A percentile compares a stretch with the other conserved stretches of the same genome.
phyloP scores from a whole-genome alignment of 306 rosid genomes.

The Ziziphus jujuba region DNA sequence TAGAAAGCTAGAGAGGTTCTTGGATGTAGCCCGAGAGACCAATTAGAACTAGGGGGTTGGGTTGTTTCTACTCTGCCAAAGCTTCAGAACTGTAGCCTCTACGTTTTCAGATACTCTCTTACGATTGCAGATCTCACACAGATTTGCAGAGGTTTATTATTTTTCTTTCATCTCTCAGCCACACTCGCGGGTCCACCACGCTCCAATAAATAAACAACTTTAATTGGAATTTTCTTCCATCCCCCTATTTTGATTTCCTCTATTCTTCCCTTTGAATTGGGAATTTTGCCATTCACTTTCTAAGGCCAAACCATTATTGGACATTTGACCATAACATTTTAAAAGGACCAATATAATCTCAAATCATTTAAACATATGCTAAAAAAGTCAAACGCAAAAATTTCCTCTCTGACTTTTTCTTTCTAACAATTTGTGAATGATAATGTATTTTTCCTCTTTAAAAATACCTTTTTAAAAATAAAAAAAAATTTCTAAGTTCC shows the following conservation, averaged over 20 bases:
- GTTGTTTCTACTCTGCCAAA: neutral
- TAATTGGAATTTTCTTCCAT: neutral
- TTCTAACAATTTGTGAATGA: neutral
- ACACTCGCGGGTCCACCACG: conserved; percentile 6
- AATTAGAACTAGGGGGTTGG: too few relatives aligned
- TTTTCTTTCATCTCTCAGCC: neutral
- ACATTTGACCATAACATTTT: too few relatives aligned
- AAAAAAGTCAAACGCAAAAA: neutral
- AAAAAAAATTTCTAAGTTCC: neutral
- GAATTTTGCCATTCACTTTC: too few relatives aligned
- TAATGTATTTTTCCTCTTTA: neutral
- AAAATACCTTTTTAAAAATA: neutral
- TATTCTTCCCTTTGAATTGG: neutral
- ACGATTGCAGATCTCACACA: conserved; percentile 1
- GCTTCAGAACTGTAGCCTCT: conserved; percentile 12
- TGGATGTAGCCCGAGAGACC: too few relatives aligned
- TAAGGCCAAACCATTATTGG: too few relatives aligned
- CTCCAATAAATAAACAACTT: neutral
- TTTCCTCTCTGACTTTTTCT: neutral
- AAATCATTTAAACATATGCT: neutral
- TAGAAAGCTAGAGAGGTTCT: conserved; percentile 14
- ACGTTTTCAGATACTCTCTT: neutral
- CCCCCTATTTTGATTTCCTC: neutral
- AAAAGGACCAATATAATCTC: too few relatives aligned
- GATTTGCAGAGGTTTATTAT: neutral